Base-by-base conservation (phyloP, 495 filamentous ascomycete genomes). In the Articulospora tetracladia region DNA sequence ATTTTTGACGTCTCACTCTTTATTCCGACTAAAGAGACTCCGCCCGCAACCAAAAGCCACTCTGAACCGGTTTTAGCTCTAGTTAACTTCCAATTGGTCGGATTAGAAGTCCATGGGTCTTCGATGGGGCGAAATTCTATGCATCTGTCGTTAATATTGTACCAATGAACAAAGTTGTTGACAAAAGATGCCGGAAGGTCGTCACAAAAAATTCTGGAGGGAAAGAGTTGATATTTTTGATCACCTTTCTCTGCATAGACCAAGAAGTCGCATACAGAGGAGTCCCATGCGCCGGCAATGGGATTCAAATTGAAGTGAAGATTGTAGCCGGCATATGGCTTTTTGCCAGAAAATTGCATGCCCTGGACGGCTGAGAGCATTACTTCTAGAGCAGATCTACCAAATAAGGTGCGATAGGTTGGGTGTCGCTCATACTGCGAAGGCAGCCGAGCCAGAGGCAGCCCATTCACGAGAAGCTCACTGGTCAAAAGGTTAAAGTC, bases 161-260 rank as follows among this genome's bases (percentile, higher is more conserved):
- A 60, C 81, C 82, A 86, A 62, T 86, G 83, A 0, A 73, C 63
- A 58, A 72, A 80, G n/a, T 79, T 63, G 12, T 73, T 41, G 1
- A 79, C 53, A 12, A 85, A 70, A n/a, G 65, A 41, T 0, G 22
- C 22, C 4, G 83, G 79, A 34, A 84, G 69, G 50, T 80, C 75
- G 7, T 55, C 70, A 0, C 20, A 8, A 17, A 47, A 47, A 7
- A 47, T 23, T n/a, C 41, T n/a, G 3, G 4, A n/a, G 4, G 41
- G 41, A 7, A 47, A 19, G 6, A 19, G 20, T 7, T 47, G 7
- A 47, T 19, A 47, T 23, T n/a, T 47, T 47, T 23, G 6, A 23
- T 17, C 41, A 47, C 17, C 47, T 50, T 50, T 50, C 3, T 6
- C 20, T 6, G 11, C 20, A 8, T 24, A 3, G 20, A 50, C 3